Evolutionary conservation across 2,329 filamentous ascomycete genomes (phyloP).

Genomic region (Sarocladium strictum): DNA sequence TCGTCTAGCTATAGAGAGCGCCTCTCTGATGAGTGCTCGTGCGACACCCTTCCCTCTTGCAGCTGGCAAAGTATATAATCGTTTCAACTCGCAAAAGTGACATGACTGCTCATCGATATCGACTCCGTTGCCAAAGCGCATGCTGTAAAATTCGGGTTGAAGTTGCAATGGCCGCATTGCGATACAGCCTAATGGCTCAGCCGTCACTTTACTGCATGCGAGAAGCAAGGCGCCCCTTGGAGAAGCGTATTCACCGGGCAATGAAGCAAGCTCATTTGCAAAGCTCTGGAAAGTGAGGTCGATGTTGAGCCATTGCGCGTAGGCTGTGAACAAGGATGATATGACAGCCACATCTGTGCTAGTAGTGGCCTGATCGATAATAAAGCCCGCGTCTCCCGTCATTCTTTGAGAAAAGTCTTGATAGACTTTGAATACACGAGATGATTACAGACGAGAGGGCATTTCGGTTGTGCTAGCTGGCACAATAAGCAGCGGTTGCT

Average conservation of each 20-base stretch:
- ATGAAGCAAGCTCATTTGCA: not conserved
- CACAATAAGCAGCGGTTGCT: too few species aligned
- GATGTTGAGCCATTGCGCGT: not conserved
- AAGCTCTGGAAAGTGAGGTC: not conserved
- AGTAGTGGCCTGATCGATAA: not conserved
- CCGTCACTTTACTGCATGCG: not conserved
- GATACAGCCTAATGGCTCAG: not conserved
- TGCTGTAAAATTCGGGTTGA: not conserved
- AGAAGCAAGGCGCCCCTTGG: not conserved
- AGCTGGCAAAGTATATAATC: not conserved
- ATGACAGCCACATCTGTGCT: not conserved
- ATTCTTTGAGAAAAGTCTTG: too few species aligned
- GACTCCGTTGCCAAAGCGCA: not conserved
- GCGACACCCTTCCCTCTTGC: not conserved
- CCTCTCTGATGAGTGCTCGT: not conserved
- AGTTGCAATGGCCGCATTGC: not conserved
- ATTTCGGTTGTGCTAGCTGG: too few species aligned
- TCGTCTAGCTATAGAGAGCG: not conserved
- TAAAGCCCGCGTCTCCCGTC: not conserved
- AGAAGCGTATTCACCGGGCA: not conserved
- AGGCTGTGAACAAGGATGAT: not conserved
- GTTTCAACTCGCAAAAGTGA: not conserved
- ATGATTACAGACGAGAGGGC: too few species aligned
- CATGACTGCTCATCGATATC: not conserved
- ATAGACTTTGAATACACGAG: too few species aligned